Evolutionary conservation across 352 stramenopile species (phyloP), one percentile per base, ranked within the genome.

Genomic region (Blastocystis sp.): DNA sequence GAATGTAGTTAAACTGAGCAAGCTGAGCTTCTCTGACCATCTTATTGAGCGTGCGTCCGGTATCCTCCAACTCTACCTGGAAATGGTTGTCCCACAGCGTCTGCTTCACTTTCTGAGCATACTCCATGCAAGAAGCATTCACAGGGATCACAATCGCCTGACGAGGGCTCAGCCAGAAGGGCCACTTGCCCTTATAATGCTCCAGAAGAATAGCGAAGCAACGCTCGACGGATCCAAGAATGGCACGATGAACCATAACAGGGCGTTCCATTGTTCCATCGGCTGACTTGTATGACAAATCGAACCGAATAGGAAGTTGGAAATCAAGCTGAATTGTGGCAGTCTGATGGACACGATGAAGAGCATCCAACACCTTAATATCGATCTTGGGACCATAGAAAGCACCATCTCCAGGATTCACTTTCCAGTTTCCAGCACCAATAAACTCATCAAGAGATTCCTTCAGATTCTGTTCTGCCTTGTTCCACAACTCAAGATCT

Each of bases 321-420:
- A 99, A 99, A 91, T 99, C 97, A 44, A 99, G 93, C 91, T 99
- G 97, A 35, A 98, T 93, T 27, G 97, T 99, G 35, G 96, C 97
- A 91, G 96, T 98, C 92, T 99, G 97, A 92, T 99, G 96, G 42
- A 98, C 92, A 89, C 97, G 94, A 79, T 98, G 95, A 92, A 99
- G 94, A 40, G 95, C 95, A 92, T 99, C 97, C 90, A 96, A 4
- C 1, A 98, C 95, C 93, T 98, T 98, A 91, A 99, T 98, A 93
- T 99, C 97, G 92, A 99, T 98, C 93, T 99, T 99, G 15, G 97
- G 97, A 37, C 97, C 97, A 92, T 99, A 99, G 92, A 99, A 99
- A 53, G 97, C 97, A 89, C 97, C 97, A 91, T 99, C 97, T 59
- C 96, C 97, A 19, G 96, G 95, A 90, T 99, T 98, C 60, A 97